phyloP scores from a whole-genome alignment of 495 filamentous ascomycete genomes.

The Lasiosphaeris hirsuta region DNA sequence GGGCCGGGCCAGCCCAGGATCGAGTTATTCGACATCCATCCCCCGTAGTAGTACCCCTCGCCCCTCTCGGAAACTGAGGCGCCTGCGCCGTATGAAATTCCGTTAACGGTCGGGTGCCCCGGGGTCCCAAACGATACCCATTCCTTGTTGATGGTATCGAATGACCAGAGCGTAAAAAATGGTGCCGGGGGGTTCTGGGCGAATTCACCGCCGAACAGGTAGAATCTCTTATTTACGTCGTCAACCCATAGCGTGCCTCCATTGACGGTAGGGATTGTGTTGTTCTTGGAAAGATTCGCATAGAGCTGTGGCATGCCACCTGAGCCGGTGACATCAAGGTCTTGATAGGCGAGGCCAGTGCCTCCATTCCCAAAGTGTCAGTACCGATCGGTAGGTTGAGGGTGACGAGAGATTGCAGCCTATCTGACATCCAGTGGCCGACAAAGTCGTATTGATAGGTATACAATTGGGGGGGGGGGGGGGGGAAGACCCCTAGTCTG shows the following conservation, averaged over 20 bases:
- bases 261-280: conserved; percentile 39
- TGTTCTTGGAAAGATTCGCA: conserved; percentile 49
- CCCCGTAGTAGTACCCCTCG: conserved; percentile 39
- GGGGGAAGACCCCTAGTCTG: too few relatives aligned
- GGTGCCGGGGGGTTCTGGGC: conserved; percentile 30
- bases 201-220: conserved; percentile 51
- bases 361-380: conserved; percentile 26
- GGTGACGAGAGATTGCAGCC: too few relatives aligned
- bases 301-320: conserved; percentile 48
- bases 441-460: too few relatives aligned
- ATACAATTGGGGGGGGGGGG: too few relatives aligned
- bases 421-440: too few relatives aligned
- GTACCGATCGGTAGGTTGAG: too few relatives aligned
- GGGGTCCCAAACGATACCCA: conserved; percentile 38
- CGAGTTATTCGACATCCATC: conserved; percentile 46
- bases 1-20: conserved; percentile 39
- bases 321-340: conserved; percentile 39
- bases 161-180: conserved; percentile 39
- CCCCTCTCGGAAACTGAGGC: conserved; percentile 21
- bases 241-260: conserved; percentile 53
- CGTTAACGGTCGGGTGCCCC: conserved; percentile 8
- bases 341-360: conserved; percentile 44
- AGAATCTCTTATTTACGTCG: conserved; percentile 50
- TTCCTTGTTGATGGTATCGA: conserved; percentile 43
- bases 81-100: conserved; percentile 23